Evolutionary conservation across 202 grass and related monocot species (phyloP), one percentile per base, ranked within the genome.

Genomic region (Elaeis oleifera): DNA sequence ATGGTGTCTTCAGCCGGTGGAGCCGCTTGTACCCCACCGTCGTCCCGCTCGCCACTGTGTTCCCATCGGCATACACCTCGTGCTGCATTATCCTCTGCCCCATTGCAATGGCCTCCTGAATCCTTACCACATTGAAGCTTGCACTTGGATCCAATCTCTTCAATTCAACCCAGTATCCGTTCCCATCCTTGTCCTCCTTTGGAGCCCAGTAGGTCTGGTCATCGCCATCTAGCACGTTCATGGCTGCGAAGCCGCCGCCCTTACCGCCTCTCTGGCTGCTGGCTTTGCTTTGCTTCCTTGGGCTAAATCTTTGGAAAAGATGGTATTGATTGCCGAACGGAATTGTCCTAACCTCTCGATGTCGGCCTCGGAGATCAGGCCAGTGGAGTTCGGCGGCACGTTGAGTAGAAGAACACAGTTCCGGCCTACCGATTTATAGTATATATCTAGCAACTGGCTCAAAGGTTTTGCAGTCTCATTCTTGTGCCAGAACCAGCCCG

Each of bases 341-440:
- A 97, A 89, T 70, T 91, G 79, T 50, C 73, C 81, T 3, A 97
- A 67, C 70, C 81, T 73, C 50, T 74, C 65, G 31, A 81, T 16
- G 84, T 91, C 92, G 17, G 77, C 76, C 20, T 71, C 76, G 20
- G 68, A 65, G 22, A 89, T 64, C 0, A 91, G 65, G 17, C 92
- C 87, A 8, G 82, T 79, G 18, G 81, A 19, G 74, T 83, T 97
- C 28, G 92, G 92, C 39, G 92, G 87, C 68, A 75, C 74, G 81
- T 97, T 97, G 4, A 97, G 79, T 23, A 97, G 87, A 59, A 97
- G 84, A 71, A 97, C 92, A 73, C 84, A 97, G 74, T 97, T 97
- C 2, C 84, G 79, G 31, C 92, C 92, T 0, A 97, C 87, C 3
- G 92, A 89, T 27, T 75, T 91, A 82, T 97, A 97, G 77, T 97